Percentiles rank a stretch among this genome's conserved stretches.
Conservation (phyloP, 1,139 yeast species). For the Candida freyschussii region DNA sequence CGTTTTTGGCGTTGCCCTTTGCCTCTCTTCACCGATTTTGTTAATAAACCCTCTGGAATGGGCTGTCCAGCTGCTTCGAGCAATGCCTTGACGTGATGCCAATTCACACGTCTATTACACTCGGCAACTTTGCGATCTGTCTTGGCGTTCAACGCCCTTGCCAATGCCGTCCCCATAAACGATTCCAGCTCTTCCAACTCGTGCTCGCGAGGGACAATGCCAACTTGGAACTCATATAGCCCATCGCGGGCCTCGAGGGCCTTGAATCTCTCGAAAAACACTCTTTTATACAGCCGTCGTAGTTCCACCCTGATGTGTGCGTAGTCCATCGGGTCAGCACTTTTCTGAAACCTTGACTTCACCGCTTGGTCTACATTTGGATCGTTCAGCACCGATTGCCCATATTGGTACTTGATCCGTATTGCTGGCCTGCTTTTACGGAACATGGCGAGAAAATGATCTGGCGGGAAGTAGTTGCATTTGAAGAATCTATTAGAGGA, state of each 20-base stretch:
- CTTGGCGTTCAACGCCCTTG: too few species aligned
- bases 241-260: conserved; percentile 37
- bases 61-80: too few species aligned
- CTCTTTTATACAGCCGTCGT: conserved; percentile 37
- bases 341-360: conserved; percentile 23
- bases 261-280: conserved; percentile 30
- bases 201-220: conserved; percentile 34
- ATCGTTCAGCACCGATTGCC: conserved; percentile 25
- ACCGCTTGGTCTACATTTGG: conserved; percentile 11
- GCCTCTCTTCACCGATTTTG: too few species aligned
- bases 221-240: conserved; percentile 38
- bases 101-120: too few species aligned
- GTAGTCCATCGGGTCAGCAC: conserved; percentile 34
- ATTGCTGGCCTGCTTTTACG: conserved; percentile 51
- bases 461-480: conserved; percentile 39
- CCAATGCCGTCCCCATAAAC: conserved; percentile 31
- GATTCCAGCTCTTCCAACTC: conserved; percentile 32
- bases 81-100: too few species aligned
- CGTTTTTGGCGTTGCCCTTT: too few species aligned
- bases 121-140: too few species aligned
- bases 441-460: conserved; percentile 39
- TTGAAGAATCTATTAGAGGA: conserved; percentile 23
- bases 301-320: conserved; percentile 35
- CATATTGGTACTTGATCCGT: conserved; percentile 25
- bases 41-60: too few species aligned